A percentile compares a stretch with the other conserved stretches of the same genome.
These are phyloP conservation scores for Lodderomyces orthopsilosis DNA, from an alignment of 1,139 yeast genomes.

Conservation along the genomic window DNA sequence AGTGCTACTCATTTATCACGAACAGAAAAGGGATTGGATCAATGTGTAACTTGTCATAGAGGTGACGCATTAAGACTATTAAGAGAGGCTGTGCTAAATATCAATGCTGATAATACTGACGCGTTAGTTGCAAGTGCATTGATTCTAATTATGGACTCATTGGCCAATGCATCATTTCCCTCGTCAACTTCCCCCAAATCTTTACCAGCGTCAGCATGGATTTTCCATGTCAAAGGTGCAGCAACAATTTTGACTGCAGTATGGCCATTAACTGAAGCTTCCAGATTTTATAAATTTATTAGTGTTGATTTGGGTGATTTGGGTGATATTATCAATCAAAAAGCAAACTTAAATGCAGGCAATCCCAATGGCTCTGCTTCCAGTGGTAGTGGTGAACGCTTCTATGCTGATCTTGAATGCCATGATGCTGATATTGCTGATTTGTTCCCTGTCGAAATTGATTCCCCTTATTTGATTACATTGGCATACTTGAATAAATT, in stretches of 20 bases:
- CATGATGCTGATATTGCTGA: slow-evolving; percentile 85
- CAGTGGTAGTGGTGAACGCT: slow-evolving; percentile 20
- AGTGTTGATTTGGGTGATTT: slow-evolving; percentile 80
- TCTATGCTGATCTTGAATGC: slow-evolving; percentile 66
- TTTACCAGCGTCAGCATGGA: slow-evolving; percentile 92
- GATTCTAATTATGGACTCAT: slow-evolving; percentile 83
- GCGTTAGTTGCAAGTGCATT: slow-evolving; percentile 91
- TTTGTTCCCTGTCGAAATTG: slow-evolving; percentile 77
- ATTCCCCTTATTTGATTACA: slow-evolving; percentile 83
- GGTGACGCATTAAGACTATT: slow-evolving; percentile 80
- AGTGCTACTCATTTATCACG: slow-evolving; percentile 88
- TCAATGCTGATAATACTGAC: slow-evolving; percentile 82
- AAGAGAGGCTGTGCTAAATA: slow-evolving; percentile 81
- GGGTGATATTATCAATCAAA: slow-evolving; percentile 70
- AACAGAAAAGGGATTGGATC: slow-evolving; percentile 72
- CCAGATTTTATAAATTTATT: slow-evolving; percentile 69
- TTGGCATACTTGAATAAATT: slow-evolving; percentile 83
- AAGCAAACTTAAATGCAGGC: slow-evolving; percentile 22
- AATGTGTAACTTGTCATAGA: slow-evolving; percentile 81
- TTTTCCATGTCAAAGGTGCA: slow-evolving; percentile 94
- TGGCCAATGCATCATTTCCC: slow-evolving; percentile 88
- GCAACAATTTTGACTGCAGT: slow-evolving; percentile 93
- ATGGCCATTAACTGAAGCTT: slow-evolving; percentile 84
- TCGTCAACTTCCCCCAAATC: slow-evolving; percentile 58
- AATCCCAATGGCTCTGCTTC: slow-evolving; percentile 7